Evolutionary conservation across 2,329 filamentous ascomycete species (phyloP), one percentile per base, ranked within the genome.

Genomic region (Macrophomina tecta): DNA sequence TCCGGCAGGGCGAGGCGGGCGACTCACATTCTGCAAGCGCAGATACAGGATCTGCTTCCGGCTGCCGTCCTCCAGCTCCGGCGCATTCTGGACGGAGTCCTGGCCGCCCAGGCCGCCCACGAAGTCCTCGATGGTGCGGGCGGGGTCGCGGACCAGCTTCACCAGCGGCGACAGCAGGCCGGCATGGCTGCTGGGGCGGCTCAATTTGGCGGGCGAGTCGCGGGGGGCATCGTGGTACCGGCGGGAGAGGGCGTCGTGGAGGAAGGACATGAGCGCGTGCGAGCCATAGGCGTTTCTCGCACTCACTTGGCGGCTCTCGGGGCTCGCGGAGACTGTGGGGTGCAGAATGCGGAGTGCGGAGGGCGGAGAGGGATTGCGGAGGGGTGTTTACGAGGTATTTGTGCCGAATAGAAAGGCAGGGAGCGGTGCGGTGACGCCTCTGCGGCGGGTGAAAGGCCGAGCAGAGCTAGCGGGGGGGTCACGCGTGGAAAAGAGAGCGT

Each of bases 21-120:
- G 34, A 81, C 86, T 76, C 78, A 90, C 90, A 79, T 88, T 86
- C 70, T 87, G 87, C 83, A 94, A 85, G 69, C 86, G 85, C 69
- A 88, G 75, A 68, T 86, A 85, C 49, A 93, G 77, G 9, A 90
- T 82, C 73, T 89, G 86, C 75, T 85, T 89, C 68, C 84, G 74
- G 56, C 71, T 72, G 38, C 69, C 70, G 80, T 79, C 69, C 12
- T 66, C 67, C 14, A 18, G 46, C 9, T 64, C 18, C n/a, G 30
- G 46, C 11, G 18, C 18, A 32, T 30, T 51, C 8, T 68, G 63
- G 7, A 16, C 12, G 11, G 23, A 16, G 8, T 56, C 34, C 14
- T 32, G 62, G 51, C 89, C 80, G 40, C 85, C 80, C 56, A 79
- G 68, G 34, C 36, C 65, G 28, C 67, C 70, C n/a, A 73, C 70